Base-by-base conservation (phyloP, 2,329 filamentous ascomycete genomes). In the Furcasterigmium furcatum region DNA sequence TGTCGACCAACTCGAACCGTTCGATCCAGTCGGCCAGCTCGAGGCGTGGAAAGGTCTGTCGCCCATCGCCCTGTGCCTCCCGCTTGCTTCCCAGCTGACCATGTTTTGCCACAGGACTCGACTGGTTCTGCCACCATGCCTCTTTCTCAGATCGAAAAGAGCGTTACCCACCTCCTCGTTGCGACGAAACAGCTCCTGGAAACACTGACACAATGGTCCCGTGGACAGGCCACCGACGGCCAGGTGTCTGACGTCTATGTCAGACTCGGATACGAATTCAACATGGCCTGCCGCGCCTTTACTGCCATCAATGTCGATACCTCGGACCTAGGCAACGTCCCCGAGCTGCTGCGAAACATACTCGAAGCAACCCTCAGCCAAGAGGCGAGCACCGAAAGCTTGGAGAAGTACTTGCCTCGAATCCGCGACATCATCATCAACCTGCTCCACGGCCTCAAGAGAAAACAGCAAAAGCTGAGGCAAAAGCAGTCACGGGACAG, bases 361-460 rank as follows among this genome's bases (percentile, higher is more conserved):
- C 79, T 99, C 45, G 94, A 99, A 67, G 88, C 95, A 46, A 99
- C 94, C 2, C 77, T 99, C 29, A 97, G 92, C 65, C 94, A 99
- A 62, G 91, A 97, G 68, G 94, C 94, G 5, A 96, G 89, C 56
- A 85, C 91, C 41, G 86, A 95, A 62, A 96, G 91, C 65, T 76
- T 99, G 49, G 94, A 99, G 64, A 88, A 87, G 63, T 99, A 95
- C 64, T 74, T 99, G 25, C 94, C 94, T 1, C 83, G 88, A 48
- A 99, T 99, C 64, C 85, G 94, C 57, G 94, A 99, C 65, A 99
- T 99, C 59, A 99, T 99, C 62, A 97, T 99, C 66, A 96, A 95
- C 62, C 76, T 99, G 24, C 79, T 99, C 9, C 94, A 99, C 63
- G 94, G 94, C 3, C 71, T 99, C 52, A 99, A 99, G 73, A 86